These are phyloP conservation scores for Fusarium sp. DNA, from an alignment of 2,329 filamentous ascomycete species.

Conservation along the genomic window DNA sequence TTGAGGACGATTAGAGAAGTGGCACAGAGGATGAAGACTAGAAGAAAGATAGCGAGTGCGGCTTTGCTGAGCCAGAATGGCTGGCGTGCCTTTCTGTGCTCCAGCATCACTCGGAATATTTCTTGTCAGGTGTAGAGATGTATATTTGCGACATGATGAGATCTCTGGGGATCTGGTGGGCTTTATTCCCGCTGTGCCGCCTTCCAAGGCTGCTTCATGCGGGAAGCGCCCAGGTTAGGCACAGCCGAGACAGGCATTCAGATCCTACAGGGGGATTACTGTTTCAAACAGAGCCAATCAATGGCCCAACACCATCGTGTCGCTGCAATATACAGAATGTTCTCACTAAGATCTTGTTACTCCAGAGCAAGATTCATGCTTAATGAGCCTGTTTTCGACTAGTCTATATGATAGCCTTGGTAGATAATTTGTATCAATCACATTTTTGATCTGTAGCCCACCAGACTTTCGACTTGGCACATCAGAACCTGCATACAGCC, in stretches of 20 bases:
- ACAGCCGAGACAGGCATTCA: background rate
- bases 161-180: background rate
- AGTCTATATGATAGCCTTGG: no score
- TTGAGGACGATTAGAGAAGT: background rate
- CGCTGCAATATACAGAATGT: no score
- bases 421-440: no score
- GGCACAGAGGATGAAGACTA: fast-evolving
- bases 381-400: no score
- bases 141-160: background rate
- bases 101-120: background rate
- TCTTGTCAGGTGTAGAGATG: background rate
- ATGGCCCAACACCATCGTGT: background rate
- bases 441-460: no score
- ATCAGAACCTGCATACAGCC: background rate
- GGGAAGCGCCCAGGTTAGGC: background rate
- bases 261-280: background rate
- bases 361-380: no score
- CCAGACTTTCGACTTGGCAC: no score
- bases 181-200: background rate
- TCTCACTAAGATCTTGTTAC: background rate
- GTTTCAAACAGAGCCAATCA: background rate
- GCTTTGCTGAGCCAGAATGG: background rate
- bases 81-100: background rate
- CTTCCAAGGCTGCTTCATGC: background rate
- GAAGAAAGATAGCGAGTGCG: background rate